Conservation (phyloP, 148 eudicot species). For the Mesembryanthemum crystallinum region DNA sequence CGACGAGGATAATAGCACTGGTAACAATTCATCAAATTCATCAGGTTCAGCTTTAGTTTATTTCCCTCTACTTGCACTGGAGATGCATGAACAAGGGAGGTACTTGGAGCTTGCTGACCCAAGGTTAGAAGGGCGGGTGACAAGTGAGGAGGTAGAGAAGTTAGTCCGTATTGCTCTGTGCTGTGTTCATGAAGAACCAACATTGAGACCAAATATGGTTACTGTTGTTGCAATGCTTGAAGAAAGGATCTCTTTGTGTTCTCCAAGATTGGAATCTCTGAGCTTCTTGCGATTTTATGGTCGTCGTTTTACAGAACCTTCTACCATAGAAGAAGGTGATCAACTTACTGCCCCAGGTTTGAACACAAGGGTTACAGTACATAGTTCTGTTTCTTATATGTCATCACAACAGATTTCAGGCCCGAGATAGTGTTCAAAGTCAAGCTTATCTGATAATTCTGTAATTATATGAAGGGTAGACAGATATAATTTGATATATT, state of each 20-base stretch:
- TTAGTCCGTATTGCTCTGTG: conserved; percentile 63
- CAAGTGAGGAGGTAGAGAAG: conserved; percentile 53
- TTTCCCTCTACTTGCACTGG: conserved; percentile 70
- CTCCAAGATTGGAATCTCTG: conserved; percentile 50
- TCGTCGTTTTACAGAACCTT: conserved; percentile 61
- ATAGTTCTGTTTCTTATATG: conserved; percentile 34
- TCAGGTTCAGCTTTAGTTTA: conserved; percentile 36
- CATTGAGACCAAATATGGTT: conserved; percentile 61
- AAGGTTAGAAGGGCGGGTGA: conserved; percentile 62
- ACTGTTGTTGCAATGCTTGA: conserved; percentile 70
- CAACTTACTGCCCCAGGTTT: conserved; percentile 23
- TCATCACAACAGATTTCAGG: conserved; percentile 73
- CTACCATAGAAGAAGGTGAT: conserved; percentile 34
- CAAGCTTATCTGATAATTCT: neutral
- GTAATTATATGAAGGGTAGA: conserved; percentile 3
- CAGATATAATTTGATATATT: neutral
- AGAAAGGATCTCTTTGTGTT: conserved; percentile 43
- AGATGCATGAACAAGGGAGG: conserved; percentile 70
- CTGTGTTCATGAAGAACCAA: conserved; percentile 79
- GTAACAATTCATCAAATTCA: conserved; percentile 38
- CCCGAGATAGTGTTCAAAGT: conserved; percentile 43
- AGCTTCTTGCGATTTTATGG: conserved; percentile 78
- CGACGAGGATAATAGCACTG: conserved; percentile 35
- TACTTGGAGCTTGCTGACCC: conserved; percentile 69
- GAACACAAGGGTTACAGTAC: conserved; percentile 23